Base-by-base conservation (phyloP, 257 asterid genomes). In the Ehretia macrophylla region DNA sequence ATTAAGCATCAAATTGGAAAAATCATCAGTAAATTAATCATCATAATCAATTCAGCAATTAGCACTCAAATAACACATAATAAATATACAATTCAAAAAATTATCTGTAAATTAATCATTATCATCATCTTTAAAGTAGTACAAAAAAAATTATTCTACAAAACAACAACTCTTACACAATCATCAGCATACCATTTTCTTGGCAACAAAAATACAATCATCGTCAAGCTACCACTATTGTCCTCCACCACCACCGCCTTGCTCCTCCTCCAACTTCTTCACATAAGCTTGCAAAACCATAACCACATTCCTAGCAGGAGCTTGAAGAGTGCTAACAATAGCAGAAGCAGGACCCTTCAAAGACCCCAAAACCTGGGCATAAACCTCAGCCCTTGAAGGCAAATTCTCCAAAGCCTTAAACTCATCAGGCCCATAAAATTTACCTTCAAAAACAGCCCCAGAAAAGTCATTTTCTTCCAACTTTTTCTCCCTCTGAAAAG, bases 371-470 rank as follows among this genome's bases (percentile, higher is more conserved):
- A 93, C 44, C 67, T 35, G 65, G 0, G 97, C 75, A 52, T 89
- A 93, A 67, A 88, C 56, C 81, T 93, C 95, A 9, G 79, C 95
- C 38, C 92, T 79, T 0, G 94, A 76, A 8, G 96, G 99, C 77
- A 93, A 65, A 65, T 61, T 78, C 80, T 88, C 95, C 69, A 91
- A 71, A 0, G 79, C 68, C 78, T 88, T 82, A 58, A 88, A 85
- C 69, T 91, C 95, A 10, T 70, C 82, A 10, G 97, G 92, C 51
- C 79, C 88, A 37, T 91, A 91, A 58, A 70, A 85, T 53, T 93
- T 89, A 49, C 97, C 99, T 73, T 93, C 97, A 16, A 93, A 89
- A 52, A 89, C 97, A 5, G 92, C 99, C 11, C 99, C 96, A 0
- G 87, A 68, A 61, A 86, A 89, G 17, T 93, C 97, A 61, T 89